Evolutionary conservation across 208 protist species (phyloP), one percentile per base, ranked within the genome.

Genomic region (Crithidia bombi): DNA sequence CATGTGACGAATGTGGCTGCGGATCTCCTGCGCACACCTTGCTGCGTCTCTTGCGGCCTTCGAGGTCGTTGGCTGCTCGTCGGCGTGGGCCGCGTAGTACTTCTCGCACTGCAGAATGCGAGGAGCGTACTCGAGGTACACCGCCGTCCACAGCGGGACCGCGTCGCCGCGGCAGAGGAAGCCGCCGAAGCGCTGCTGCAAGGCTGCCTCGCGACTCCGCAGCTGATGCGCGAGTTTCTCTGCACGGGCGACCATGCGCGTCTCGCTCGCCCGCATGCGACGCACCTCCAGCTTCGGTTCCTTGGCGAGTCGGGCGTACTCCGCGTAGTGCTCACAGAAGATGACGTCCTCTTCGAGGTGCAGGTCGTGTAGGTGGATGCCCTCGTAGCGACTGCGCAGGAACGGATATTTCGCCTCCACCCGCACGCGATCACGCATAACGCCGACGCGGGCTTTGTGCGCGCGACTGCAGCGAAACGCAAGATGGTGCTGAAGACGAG

Each of bases 361-460:
- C 19, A 92, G 79, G 19, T 79, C 69, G 38, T 73, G 57, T 4
- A 92, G 46, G 49, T 78, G 82, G 26, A 86, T 66, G 5, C 83
- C 83, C 2, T 64, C 23, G 68, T 89, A 81, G 36, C 86, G 81
- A 0, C 56, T 55, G 3, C 41, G 25, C 35, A 92, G 47, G 72
- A 88, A 92, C 11, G 80, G 76, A 54, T 83, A 85, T n/a, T 43
- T 65, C 17, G 69, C 68, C 73, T 92, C 86, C 0, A 69, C 23
- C 11, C 65, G 69, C 10, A 80, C 47, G 47, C 83, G 83, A 15
- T 61, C 36, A 0, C 75, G 55, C 63, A 79, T 84, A 17, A 73
- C 17, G 23, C 71, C 54, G 5, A 77, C 69, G 25, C 65, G 69
- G 10, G 76, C 78, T 57, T 85, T 87, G 44, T 77, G 75, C 35